Evolutionary conservation across 192 early-diverging fungal genomes (phyloP), one percentile per base, ranked within the genome.

Genomic region (Umbelopsis vinacea): DNA sequence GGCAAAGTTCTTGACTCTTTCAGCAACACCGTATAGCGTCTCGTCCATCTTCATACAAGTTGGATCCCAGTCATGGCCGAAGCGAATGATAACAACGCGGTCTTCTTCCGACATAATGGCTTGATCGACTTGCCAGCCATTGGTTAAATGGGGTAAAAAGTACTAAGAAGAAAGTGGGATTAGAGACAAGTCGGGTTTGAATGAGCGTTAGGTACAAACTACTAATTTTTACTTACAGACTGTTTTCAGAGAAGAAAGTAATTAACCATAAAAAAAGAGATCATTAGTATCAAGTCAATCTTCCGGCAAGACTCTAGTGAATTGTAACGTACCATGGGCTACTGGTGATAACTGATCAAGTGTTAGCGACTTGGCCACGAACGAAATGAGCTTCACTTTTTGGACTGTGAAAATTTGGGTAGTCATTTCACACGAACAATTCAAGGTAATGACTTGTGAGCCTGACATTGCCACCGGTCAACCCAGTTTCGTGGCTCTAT

Each of bases 21-120:
- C 98, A 7, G 93, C 94, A 35, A 97, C 93, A 38, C 85, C 81
- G 76, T 97, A 96, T 40, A 99, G 84, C 53, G 93, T 89, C 78
- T 99, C 98, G 79, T 99, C 98, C 95, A 97, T 97, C 52, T 89
- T 83, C 98, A 99, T 99, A 84, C 98, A 99, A 3, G 88, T 88
- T 17, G 91, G 81, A 73, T 98, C 94, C 89, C 87, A 81, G 66
- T 98, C 97, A 60, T 95, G 95, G 7, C 98, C 98, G 79, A 99
- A 99, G 2, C 98, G 87, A 52, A 99, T 93, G 23, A 99, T 83
- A 23, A 98, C 98, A 2, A 99, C 95, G 22, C 97, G 90, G 55
- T 98, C 95, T 71, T 99, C 97, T 80, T 99, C 98, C 22, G 92
- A 94, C 23, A 99, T 83, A 66, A 99, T 99, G 21, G 97, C 96